Conservation (phyloP, 148 eudicot species). For the Beta vulgaris region DNA sequence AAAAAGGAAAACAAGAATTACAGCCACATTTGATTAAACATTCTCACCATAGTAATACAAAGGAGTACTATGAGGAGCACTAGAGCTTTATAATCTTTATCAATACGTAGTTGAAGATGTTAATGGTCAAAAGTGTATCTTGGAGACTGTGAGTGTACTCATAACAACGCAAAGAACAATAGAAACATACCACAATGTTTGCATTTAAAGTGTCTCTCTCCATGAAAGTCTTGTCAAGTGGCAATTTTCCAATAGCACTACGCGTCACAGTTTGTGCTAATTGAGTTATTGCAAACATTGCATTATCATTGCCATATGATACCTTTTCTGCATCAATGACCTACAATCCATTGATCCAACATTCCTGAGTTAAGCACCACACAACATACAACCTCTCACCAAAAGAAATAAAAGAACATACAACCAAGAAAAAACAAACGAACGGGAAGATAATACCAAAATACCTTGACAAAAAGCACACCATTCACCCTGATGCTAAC, state of each 20-base stretch:
- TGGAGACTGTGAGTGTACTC: too few relatives aligned
- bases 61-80: too few relatives aligned
- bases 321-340: constrained; percentile 73
- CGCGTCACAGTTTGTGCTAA: constrained; percentile 97
- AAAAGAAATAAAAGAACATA: too few relatives aligned
- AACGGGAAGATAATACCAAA: neutral
- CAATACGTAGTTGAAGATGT: too few relatives aligned
- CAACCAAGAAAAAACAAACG: neutral
- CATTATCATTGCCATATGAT: constrained; percentile 91
- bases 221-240: constrained; percentile 92
- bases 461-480: constrained; percentile 82
- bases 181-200: constrained; percentile 75
- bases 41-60: too few relatives aligned
- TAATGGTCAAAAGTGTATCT: too few relatives aligned
- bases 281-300: constrained; percentile 73
- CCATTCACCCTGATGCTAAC: constrained; percentile 85
- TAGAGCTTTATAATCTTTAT: too few relatives aligned
- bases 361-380: constrained; percentile 6
- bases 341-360: constrained; percentile 49
- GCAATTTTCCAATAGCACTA: constrained; percentile 87
- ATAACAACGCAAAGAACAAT: neutral
- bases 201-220: constrained; percentile 87
- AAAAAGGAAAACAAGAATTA: neutral
- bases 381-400: neutral
- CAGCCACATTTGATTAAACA: too few relatives aligned